These are phyloP conservation scores for Moesziomyces aphidis DNA, from an alignment of 1,284 basidiomycete species.

Conservation along the genomic window DNA sequence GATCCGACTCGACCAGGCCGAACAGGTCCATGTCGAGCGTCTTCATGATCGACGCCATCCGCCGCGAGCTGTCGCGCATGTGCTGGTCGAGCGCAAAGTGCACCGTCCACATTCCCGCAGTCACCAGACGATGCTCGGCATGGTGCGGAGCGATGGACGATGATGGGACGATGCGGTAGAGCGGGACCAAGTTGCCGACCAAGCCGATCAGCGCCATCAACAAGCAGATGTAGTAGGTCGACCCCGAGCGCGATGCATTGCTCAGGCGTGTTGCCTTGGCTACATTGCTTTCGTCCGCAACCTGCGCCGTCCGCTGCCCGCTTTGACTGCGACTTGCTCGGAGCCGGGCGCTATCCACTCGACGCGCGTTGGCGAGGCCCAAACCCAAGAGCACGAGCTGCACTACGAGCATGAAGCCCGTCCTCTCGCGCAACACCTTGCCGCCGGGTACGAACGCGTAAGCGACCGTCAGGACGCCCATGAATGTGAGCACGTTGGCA, in stretches of 20 bases:
- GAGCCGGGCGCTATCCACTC: constrained; percentile 20
- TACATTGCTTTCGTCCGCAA: constrained; percentile 5
- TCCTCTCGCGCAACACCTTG: constrained; percentile 80
- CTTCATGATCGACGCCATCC: constrained; percentile 79
- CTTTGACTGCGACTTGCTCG: not conserved
- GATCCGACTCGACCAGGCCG: constrained; percentile 83
- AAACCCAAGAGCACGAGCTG: constrained; percentile 32
- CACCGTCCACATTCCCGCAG: constrained; percentile 89
- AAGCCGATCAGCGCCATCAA: constrained; percentile 41
- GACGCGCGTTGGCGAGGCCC: constrained; percentile 38
- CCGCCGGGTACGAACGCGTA: constrained; percentile 95
- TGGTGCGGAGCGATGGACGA: constrained; percentile 77
- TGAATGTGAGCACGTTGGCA: constrained; percentile 54
- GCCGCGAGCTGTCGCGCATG: constrained; percentile 69
- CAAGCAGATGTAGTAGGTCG: constrained; percentile 40
- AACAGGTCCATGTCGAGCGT: constrained; percentile 67
- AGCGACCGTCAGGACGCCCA: constrained; percentile 80
- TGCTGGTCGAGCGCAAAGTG: constrained; percentile 62
- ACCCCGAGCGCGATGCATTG: constrained; percentile 12
- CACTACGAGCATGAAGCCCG: constrained; percentile 70
- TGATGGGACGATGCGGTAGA: constrained; percentile 71
- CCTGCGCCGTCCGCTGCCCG: not conserved
- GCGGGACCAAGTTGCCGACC: constrained; percentile 49
- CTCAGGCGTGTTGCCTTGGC: constrained; percentile 6
- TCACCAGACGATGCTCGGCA: constrained; percentile 77